These are phyloP conservation scores for Ceraceosorus guamensis DNA, from an alignment of 1,284 basidiomycete species.

Conservation along the genomic window DNA sequence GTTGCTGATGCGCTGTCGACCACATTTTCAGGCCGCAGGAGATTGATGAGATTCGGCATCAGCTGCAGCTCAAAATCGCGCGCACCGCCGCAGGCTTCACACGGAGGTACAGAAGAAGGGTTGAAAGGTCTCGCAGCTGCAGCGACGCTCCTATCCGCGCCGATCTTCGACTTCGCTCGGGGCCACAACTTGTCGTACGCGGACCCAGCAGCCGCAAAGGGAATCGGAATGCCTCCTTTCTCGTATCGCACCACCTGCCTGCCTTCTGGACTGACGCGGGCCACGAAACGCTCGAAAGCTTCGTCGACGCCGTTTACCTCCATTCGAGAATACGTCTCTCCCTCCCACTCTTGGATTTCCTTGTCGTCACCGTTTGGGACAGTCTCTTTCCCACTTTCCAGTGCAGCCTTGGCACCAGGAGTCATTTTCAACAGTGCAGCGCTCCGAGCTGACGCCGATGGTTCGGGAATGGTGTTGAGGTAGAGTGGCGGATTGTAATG, in stretches of 20 bases:
- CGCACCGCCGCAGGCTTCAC: constrained; percentile 26
- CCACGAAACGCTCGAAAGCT: constrained; percentile 42
- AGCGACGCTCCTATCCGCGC: background rate
- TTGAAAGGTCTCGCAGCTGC: background rate
- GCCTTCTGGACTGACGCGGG: constrained; percentile 30
- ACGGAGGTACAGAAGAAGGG: constrained; percentile 24
- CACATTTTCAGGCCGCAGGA: constrained; percentile 17
- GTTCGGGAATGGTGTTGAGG: constrained; percentile 42
- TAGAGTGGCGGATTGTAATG: constrained; percentile 31
- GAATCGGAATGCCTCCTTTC: constrained; percentile 34
- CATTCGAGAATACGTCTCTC: constrained; percentile 42
- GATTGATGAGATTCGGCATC: constrained; percentile 46
- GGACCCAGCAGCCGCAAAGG: constrained; percentile 30
- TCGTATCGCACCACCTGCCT: constrained; percentile 45
- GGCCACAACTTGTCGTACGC: constrained; percentile 38
- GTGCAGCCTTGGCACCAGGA: constrained; percentile 6
- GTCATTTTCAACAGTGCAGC: constrained; percentile 19
- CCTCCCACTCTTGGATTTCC: constrained; percentile 24
- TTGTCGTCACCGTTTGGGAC: constrained; percentile 13
- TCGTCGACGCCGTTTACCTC: constrained; percentile 36
- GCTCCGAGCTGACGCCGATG: constrained; percentile 22
- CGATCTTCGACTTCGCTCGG: background rate
- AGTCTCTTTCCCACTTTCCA: constrained; percentile 9
- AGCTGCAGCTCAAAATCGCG: constrained; percentile 46
- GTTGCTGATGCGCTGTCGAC: background rate